A percentile compares a stretch with the other conserved stretches of the same genome.
These are phyloP conservation scores for Craspedostauros australis DNA, from an alignment of 108 stramenopile species.

Conservation along the genomic window DNA sequence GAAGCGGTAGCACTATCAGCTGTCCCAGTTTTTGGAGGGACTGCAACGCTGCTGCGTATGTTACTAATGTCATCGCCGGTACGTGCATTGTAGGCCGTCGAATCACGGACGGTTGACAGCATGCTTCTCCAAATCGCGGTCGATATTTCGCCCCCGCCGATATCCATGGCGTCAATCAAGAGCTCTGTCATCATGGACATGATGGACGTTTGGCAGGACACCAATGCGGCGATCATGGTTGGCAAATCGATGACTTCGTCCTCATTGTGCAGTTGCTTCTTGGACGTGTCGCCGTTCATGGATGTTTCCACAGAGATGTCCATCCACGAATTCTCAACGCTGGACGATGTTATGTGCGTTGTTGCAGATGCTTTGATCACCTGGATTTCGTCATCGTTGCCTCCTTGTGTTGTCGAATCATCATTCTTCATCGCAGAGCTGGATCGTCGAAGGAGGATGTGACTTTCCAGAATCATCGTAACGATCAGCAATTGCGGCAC, in stretches of 20 bases:
- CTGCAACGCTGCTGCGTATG: too few relatives aligned
- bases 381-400: not conserved
- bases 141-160: slow-evolving; percentile 75
- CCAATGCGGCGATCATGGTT: slow-evolving; percentile 8
- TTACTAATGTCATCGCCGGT: not conserved
- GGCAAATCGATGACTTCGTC: too few relatives aligned
- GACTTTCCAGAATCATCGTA: slow-evolving; percentile 32
- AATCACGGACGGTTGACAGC: slow-evolving; percentile 29
- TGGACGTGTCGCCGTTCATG: too few relatives aligned
- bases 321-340: too few relatives aligned
- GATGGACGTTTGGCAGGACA: slow-evolving; percentile 54
- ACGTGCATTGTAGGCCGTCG: slow-evolving; percentile 3
- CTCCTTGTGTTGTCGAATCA: slow-evolving; percentile 1
- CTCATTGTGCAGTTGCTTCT: slow-evolving; percentile 1
- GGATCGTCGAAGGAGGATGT: slow-evolving; percentile 6
- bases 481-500: slow-evolving; percentile 31
- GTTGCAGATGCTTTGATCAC: too few relatives aligned
- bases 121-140: slow-evolving; percentile 61
- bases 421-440: too few relatives aligned
- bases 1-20: too few relatives aligned
- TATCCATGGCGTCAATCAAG: slow-evolving; percentile 66
- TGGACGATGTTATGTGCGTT: too few relatives aligned
- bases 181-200: slow-evolving; percentile 55
- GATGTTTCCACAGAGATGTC: too few relatives aligned
- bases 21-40: too few relatives aligned